A percentile compares a stretch with the other conserved stretches of the same genome.
These are phyloP conservation scores for Plantago major DNA, from an alignment of 257 asterid genomes.

Conservation along the genomic window DNA sequence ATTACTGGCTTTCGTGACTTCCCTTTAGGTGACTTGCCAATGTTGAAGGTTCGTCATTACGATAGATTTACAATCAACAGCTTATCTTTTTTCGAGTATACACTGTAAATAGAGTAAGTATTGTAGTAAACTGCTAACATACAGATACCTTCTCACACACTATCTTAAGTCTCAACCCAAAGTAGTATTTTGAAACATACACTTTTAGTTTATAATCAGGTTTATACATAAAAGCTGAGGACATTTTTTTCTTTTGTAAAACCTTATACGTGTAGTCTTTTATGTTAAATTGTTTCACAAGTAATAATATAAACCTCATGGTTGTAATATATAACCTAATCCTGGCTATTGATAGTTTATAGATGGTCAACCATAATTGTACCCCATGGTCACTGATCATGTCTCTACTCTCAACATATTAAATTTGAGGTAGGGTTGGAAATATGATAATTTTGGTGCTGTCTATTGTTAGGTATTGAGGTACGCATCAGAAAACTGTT, in stretches of 20 bases:
- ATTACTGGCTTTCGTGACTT: constrained; percentile 97
- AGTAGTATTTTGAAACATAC: too few species aligned
- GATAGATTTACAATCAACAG: neutral
- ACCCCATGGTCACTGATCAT: too few species aligned
- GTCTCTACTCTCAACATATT: too few species aligned
- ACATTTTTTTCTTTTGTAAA: too few species aligned
- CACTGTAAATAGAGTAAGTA: neutral
- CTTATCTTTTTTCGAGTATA: neutral
- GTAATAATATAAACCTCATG: too few species aligned
- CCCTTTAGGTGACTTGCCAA: constrained; percentile 94
- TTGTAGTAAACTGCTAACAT: constrained; percentile 1
- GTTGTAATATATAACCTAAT: too few species aligned
- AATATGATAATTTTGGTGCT: neutral
- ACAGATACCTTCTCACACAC: neutral
- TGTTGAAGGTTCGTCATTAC: constrained; percentile 68
- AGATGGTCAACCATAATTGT: too few species aligned
- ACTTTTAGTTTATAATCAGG: too few species aligned
- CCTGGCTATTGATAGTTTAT: too few species aligned
- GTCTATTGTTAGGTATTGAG: constrained; percentile 58
- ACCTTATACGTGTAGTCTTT: too few species aligned
- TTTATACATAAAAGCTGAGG: too few species aligned
- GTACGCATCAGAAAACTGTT: constrained; percentile 69
- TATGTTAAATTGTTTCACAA: too few species aligned
- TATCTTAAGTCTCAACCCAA: neutral
- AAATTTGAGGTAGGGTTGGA: neutral